These are phyloP conservation scores for Canna indica DNA, from an alignment of 176 grass and related monocot species.

Conservation along the genomic window DNA sequence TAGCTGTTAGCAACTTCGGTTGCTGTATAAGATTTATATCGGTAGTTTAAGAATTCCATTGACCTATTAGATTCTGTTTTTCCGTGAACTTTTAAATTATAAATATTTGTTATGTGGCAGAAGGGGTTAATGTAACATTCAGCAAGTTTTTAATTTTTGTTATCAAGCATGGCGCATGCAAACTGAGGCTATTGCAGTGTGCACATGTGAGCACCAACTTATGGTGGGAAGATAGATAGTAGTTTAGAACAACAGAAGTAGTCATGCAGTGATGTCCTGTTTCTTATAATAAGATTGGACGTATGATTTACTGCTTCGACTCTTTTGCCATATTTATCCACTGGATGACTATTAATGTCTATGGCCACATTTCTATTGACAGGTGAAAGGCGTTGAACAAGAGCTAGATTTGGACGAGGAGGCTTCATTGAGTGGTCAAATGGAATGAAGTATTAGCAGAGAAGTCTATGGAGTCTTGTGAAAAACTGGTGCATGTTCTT, in stretches of 20 bases:
- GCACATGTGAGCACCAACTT: too few species aligned
- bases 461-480: too few species aligned
- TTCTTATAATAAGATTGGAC: too few species aligned
- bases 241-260: too few species aligned
- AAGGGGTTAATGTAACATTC: too few species aligned
- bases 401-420: conserved; percentile 73
- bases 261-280: too few species aligned
- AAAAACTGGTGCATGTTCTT: neutral
- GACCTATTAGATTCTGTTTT: neutral
- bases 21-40: neutral
- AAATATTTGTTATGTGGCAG: neutral
- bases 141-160: neutral
- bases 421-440: conserved; percentile 39
- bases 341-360: too few species aligned
- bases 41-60: neutral
- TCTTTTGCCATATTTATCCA: neutral
- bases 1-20: neutral
- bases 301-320: neutral
- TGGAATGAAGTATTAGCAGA: conserved; percentile 45
- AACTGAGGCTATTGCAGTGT: too few species aligned
- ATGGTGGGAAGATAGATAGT: neutral
- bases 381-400: conserved; percentile 94
- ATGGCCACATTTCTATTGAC: neutral
- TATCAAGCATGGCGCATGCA: too few species aligned
- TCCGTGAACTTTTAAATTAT: neutral